phyloP scores from a whole-genome alignment of 352 stramenopile species.

The Phytophthora uliginosa region DNA sequence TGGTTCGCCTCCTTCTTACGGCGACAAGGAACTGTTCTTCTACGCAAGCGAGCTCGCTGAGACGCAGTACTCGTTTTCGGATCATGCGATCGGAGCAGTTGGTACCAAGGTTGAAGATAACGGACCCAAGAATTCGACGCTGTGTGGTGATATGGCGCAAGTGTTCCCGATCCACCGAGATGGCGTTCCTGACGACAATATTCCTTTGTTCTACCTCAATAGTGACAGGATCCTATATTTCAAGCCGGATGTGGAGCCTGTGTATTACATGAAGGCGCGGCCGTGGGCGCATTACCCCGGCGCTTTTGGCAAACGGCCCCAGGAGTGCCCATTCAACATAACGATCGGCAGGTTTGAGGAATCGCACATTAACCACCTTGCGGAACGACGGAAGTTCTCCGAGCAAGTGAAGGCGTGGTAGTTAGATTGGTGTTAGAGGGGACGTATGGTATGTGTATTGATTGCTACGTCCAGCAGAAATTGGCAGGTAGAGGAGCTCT shows the following conservation, averaged over 20 bases:
- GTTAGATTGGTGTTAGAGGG: background rate
- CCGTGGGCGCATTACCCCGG: constrained; percentile 49
- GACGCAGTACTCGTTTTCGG: constrained; percentile 52
- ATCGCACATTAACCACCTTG: constrained; percentile 41
- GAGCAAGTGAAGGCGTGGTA: constrained; percentile 44
- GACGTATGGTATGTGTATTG: background rate
- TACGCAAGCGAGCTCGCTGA: constrained; percentile 53
- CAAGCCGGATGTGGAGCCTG: constrained; percentile 38
- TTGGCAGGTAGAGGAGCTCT: background rate
- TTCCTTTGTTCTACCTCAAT: constrained; percentile 59
- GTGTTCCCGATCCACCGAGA: constrained; percentile 51
- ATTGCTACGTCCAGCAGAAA: background rate
- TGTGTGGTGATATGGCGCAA: constrained; percentile 65
- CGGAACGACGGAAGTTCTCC: constrained; percentile 44
- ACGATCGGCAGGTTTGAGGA: constrained; percentile 37
- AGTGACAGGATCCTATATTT: constrained; percentile 59
- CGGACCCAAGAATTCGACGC: constrained; percentile 37
- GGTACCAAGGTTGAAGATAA: constrained; percentile 39
- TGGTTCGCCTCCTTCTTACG: constrained; percentile 46
- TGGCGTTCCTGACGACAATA: constrained; percentile 28
- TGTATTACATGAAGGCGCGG: constrained; percentile 56
- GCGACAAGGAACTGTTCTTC: constrained; percentile 62
- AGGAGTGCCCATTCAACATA: constrained; percentile 60
- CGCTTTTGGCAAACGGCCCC: constrained; percentile 40
- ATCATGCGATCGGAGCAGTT: constrained; percentile 53